These are phyloP conservation scores for Mycena latifolia DNA, from an alignment of 768 basidiomycete species.

Conservation along the genomic window DNA sequence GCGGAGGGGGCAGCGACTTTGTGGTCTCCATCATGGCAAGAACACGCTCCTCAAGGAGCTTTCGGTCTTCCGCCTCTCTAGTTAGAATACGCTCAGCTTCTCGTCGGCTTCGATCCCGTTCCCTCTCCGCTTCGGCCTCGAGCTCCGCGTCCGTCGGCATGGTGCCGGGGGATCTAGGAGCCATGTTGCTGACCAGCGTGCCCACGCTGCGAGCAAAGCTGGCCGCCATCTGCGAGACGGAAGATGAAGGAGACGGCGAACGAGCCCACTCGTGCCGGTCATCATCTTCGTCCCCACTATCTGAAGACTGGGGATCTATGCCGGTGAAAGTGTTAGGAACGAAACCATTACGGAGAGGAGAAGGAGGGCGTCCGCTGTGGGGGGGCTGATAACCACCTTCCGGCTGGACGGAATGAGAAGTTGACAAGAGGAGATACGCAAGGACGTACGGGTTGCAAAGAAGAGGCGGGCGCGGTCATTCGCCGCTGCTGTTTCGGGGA, in stretches of 20 bases:
- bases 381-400: constrained; percentile 52
- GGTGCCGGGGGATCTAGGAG: constrained; percentile 51
- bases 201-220: constrained; percentile 83
- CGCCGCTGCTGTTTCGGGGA: constrained; percentile 42
- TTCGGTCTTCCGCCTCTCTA: constrained; percentile 77
- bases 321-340: constrained; percentile 70
- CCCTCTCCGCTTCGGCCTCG: constrained; percentile 83
- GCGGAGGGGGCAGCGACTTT: constrained; percentile 67
- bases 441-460: constrained; percentile 48
- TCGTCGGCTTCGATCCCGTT: constrained; percentile 79
- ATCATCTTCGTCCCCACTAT: constrained; percentile 55
- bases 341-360: constrained; percentile 78
- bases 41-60: constrained; percentile 78
- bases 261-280: constrained; percentile 51
- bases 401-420: constrained; percentile 44
- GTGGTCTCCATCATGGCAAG: constrained; percentile 76
- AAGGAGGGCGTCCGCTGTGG: constrained; percentile 65
- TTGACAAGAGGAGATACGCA: constrained; percentile 8
- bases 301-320: constrained; percentile 64
- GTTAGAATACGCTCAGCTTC: constrained; percentile 86
- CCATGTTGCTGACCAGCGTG: constrained; percentile 69
- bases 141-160: constrained; percentile 82
- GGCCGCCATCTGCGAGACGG: constrained; percentile 79
- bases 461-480: constrained; percentile 50
- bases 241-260: constrained; percentile 75